Conservation (phyloP, 202 grass and related monocot species). For the Schoenoplectus tabernaemontani region DNA sequence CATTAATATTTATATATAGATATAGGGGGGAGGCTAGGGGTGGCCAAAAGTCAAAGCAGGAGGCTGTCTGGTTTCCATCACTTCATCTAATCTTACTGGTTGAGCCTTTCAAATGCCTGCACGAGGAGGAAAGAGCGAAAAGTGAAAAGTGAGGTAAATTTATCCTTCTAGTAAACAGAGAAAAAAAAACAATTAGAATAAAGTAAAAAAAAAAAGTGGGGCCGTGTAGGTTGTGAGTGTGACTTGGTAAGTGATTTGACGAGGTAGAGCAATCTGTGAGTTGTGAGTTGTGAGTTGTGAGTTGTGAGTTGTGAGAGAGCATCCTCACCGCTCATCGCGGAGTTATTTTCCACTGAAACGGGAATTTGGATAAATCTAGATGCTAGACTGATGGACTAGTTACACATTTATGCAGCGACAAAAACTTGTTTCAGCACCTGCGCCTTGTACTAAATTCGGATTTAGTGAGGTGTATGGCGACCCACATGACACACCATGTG, state of each 20-base stretch:
- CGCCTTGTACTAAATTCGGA: not conserved
- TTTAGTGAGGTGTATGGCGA: not conserved
- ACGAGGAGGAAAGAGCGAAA: constrained; percentile 8
- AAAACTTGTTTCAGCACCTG: not conserved
- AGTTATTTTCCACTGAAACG: not conserved
- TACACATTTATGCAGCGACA: not conserved
- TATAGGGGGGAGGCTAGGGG: no score
- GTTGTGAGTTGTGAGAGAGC: no score
- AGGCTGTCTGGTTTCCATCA: constrained; percentile 46
- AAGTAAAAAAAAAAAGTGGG: not conserved
- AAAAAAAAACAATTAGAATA: no score
- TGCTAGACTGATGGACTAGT: not conserved
- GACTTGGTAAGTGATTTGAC: not conserved
- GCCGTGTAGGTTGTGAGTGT: no score
- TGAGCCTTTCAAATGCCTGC: constrained; percentile 50
- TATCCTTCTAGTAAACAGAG: not conserved
- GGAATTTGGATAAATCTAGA: not conserved
- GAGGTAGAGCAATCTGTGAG: no score
- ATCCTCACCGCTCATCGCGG: not conserved
- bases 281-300: not conserved
- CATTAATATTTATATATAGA: constrained; percentile 49
- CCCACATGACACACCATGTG: no score
- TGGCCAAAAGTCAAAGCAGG: constrained; percentile 56
- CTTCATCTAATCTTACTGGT: constrained; percentile 15
- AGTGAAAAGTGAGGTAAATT: not conserved